Evolutionary conservation across 768 basidiomycete genomes (phyloP), one percentile per base, ranked within the genome.

Genomic region (Amanita rubescens): DNA sequence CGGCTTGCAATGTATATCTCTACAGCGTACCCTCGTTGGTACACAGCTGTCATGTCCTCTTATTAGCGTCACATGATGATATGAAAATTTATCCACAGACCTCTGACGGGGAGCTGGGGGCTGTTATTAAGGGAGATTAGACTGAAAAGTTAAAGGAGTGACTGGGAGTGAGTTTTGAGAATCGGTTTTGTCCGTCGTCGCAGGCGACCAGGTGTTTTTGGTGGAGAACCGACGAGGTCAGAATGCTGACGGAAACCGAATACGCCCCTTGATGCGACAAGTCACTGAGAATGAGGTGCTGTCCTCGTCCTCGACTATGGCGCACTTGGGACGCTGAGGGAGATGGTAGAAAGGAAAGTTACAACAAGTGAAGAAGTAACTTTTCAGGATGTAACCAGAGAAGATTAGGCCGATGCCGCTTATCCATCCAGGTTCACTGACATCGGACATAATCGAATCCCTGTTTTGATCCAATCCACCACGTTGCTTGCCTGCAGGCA

Each of bases 401-500:
- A 61, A 63, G 64, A 68, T 67, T 67, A 71, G 75, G 70, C 71
- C 74, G 73, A 75, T 68, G 64, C 72, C 75, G 77, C 75, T 79
- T 79, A 75, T 70, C 71, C 73, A 63, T 65, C 66, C 70, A 72
- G 75, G 73, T 68, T 69, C 71, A 71, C 62, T 62, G 55, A 56
- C 66, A 50, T 67, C 67, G 68, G 67, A 59, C 65, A 74, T 72
- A 75, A 72, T 70, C 69, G 64, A 62, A 70, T 71, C 68, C 68
- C 71, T 72, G 64, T 75, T 84, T 79, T 76, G 78, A 81, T 80
- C 72, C 67, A 72, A 67, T 69, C 69, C 78, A 71, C 70, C 77
- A 86, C 84, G 84, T 84, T 84, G 75, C 73, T 69, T 82, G 84
- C 84, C 84, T 85, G 81, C 82, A 85, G 83, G 84, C 82, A 78